phyloP scores from a whole-genome alignment of 1,284 basidiomycete genomes.

The Fistulinella cinereoalba region DNA sequence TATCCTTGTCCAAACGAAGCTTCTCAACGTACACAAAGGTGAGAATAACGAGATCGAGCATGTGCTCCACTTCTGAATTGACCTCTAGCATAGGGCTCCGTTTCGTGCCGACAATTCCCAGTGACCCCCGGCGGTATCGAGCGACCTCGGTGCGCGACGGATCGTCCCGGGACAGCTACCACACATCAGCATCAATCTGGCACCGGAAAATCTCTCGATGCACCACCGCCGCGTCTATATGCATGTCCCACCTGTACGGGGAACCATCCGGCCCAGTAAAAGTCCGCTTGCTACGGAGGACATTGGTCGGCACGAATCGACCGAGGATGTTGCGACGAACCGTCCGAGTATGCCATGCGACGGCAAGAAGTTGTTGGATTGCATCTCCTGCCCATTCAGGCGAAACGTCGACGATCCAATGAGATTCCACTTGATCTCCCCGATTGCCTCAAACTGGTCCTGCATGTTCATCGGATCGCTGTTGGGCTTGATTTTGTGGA shows the following conservation, averaged over 20 bases:
- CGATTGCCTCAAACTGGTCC: constrained; percentile 25
- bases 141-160: constrained; percentile 23
- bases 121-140: constrained; percentile 24
- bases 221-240: constrained; percentile 15
- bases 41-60: constrained; percentile 39
- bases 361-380: constrained; percentile 28
- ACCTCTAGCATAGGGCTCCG: constrained; percentile 34
- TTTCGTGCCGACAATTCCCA: constrained; percentile 20
- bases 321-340: constrained; percentile 12
- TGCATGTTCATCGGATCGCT: constrained; percentile 27
- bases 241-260: constrained; percentile 29
- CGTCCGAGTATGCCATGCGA: constrained; percentile 21
- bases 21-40: constrained; percentile 44
- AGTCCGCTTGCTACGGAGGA: constrained; percentile 22
- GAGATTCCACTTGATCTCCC: constrained; percentile 26
- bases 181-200: not conserved
- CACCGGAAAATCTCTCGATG: not conserved
- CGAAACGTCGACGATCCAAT: constrained; percentile 26
- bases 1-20: constrained; percentile 32
- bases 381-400: constrained; percentile 17
- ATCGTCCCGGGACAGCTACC: constrained; percentile 24
- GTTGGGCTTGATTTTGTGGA: constrained; percentile 27
- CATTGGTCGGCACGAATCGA: not conserved
- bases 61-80: constrained; percentile 32
- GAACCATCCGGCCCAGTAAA: constrained; percentile 28